Conservation (phyloP, 1,284 basidiomycete genomes). For the Ceratobasidium sp. region DNA sequence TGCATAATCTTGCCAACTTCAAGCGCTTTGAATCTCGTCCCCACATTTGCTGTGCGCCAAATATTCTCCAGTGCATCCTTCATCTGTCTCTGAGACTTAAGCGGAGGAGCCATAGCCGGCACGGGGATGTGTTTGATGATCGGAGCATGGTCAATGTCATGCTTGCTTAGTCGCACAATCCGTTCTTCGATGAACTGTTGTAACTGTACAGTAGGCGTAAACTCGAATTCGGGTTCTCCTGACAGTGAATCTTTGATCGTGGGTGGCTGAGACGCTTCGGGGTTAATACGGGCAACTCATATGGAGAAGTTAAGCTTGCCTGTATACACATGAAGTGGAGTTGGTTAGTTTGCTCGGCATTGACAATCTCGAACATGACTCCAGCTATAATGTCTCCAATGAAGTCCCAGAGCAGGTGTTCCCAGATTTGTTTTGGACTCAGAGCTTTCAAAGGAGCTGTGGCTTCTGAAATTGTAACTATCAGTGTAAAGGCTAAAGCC, state of each 20-base stretch:
- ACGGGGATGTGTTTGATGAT: conserved; percentile 1
- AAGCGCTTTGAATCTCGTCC: background rate
- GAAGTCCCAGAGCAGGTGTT: background rate
- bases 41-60: background rate
- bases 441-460: background rate
- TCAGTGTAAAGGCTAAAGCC: background rate
- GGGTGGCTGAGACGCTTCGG: no score
- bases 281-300: background rate
- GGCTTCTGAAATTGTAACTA: background rate
- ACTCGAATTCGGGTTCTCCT: background rate
- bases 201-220: background rate
- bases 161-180: conserved; percentile 3
- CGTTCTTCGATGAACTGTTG: background rate
- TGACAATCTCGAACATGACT: background rate
- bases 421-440: background rate
- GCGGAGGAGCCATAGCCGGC: background rate
- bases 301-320: background rate
- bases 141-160: background rate
- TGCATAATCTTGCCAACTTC: no score
- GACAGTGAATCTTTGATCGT: no score
- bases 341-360: background rate
- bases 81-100: conserved; percentile 4
- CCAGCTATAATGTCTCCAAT: background rate
- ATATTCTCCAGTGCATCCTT: background rate
- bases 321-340: background rate